These are phyloP conservation scores for Ilex asprella DNA, from an alignment of 257 asterid species.

Conservation along the genomic window DNA sequence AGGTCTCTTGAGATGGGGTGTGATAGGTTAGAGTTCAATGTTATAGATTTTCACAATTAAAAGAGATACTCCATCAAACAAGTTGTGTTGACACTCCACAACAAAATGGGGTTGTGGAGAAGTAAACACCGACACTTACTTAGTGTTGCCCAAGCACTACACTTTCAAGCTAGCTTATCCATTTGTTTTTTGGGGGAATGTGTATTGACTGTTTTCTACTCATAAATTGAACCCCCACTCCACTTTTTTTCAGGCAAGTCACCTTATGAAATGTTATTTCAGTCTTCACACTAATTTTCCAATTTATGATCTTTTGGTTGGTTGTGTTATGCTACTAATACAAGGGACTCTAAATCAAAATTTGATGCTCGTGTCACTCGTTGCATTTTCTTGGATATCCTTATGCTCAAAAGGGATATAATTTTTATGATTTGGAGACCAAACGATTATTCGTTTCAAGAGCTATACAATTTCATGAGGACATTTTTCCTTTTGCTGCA, in stretches of 20 bases:
- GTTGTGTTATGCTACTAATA: neutral
- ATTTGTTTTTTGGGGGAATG: neutral
- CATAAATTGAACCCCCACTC: conserved; percentile 3
- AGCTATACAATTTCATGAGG: neutral
- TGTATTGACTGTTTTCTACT: neutral
- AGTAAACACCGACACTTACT: neutral
- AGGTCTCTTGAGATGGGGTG: no score
- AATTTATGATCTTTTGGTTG: neutral
- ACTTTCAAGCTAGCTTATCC: neutral
- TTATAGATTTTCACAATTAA: no score
- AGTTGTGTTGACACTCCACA: neutral
- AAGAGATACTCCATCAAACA: no score
- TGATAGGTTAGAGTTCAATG: no score
- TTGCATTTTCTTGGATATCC: neutral
- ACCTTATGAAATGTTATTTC: neutral
- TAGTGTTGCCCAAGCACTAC: neutral
- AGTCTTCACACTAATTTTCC: neutral
- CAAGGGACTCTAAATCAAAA: neutral
- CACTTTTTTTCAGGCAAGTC: neutral
- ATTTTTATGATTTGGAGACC: neutral
- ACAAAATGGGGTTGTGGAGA: neutral
- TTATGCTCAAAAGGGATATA: neutral
- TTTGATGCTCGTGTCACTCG: neutral
- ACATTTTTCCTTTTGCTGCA: neutral
- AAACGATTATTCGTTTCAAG: neutral